Evolutionary conservation across 2,329 filamentous ascomycete species (phyloP).

Genomic region (Fusarium tanahbumbuense): DNA sequence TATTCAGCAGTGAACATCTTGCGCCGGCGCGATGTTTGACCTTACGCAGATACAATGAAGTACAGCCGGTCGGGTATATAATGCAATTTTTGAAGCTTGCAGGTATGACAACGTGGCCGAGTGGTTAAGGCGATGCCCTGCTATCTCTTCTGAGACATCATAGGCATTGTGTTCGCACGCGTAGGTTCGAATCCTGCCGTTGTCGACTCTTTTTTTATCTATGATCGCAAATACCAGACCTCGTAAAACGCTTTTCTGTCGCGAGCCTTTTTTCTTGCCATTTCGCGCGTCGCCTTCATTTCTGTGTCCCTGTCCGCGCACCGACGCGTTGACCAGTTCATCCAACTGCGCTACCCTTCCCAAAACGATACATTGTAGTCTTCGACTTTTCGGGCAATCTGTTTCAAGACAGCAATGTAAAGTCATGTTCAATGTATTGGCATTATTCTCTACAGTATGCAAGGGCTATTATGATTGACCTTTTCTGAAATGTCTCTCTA

Average conservation of each 20-base stretch:
- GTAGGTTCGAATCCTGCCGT: slow-evolving; percentile 37
- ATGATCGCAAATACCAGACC: background rate
- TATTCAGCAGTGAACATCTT: background rate
- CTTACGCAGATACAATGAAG: accelerated
- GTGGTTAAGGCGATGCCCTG: slow-evolving; percentile 37
- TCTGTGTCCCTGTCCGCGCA: too few relatives aligned
- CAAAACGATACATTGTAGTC: background rate
- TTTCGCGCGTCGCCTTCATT: background rate
- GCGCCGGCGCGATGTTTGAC: accelerated
- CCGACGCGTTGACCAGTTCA: background rate
- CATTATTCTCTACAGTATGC: background rate
- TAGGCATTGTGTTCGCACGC: slow-evolving; percentile 36
- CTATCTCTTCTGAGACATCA: slow-evolving; percentile 28
- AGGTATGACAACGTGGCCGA: slow-evolving; percentile 27
- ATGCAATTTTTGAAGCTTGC: too few relatives aligned
- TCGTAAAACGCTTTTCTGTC: background rate
- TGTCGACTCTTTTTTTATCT: slow-evolving; percentile 12
- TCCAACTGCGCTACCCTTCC: background rate
- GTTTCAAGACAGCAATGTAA: background rate
- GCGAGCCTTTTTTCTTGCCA: background rate
- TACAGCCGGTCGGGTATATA: background rate
- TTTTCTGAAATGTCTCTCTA: background rate
- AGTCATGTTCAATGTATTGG: background rate
- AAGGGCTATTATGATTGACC: background rate
- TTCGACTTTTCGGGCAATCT: background rate